Evolutionary conservation across 106 monocot species (phyloP), one percentile per base, ranked within the genome.

Genomic region (Phalaenopsis equestris): DNA sequence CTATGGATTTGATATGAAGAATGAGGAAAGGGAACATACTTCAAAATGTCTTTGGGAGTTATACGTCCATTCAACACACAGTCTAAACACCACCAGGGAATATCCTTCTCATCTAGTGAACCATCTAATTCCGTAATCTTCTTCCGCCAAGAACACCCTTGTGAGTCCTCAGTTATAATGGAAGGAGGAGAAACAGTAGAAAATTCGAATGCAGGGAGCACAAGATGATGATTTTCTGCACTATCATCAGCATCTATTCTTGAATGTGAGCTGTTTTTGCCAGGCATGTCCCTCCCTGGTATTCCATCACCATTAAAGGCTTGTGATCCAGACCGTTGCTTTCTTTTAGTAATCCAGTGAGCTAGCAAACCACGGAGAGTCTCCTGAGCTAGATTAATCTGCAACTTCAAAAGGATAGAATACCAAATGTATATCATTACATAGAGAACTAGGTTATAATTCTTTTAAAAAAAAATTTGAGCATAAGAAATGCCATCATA

Each of bases 351-450:
- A 80, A 90, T 80, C 94, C 98, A 99, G 79, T 88, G 91, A 24
- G 81, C 85, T 80, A 95, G 79, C 49, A 99, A 77, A 79, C 98
- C 90, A 84, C 91, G 89, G 56, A 99, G 89, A 73, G 94, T 99
- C 88, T 91, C 98, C 21, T 99, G 98, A 84, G 93, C 98, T 75
- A 99, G 86, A 87, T 93, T 99, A 55, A 99, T 88, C 98, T 99
- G 94, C 57, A 87, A 57, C 12, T 16, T 49, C 74, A 17, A 49
- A 30, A 43, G 81, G 43, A 74, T 30, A 47, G 30, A 24, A 52
- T 15, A 76, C 21, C 12, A 5, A 49, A 76, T 76, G 76, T 24
- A 52, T 52, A 52, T 48, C 76, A 76, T 76, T 12, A 15, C 15
- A 14, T 14, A 39, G 38, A 70, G 3, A 43, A 45, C 36, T 2